phyloP scores from a whole-genome alignment of 768 basidiomycete species.

The Boletus vinaceobasis region DNA sequence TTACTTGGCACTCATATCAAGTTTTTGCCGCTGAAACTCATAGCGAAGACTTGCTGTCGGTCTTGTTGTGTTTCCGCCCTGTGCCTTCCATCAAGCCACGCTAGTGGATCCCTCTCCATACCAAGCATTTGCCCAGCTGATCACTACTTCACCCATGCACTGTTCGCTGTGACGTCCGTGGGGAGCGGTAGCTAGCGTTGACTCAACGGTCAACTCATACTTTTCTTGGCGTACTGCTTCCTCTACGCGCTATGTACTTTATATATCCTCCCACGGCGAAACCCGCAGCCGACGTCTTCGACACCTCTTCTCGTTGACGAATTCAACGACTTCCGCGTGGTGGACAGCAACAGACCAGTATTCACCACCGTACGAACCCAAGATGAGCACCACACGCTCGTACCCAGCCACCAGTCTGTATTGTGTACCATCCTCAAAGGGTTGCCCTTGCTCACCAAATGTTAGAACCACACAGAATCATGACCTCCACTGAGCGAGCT shows the following conservation, averaged over 20 bases:
- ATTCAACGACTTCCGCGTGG: constrained; percentile 3
- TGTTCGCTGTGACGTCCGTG: neutral
- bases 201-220: neutral
- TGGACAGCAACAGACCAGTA: neutral
- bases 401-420: constrained; percentile 7
- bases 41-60: too few species aligned
- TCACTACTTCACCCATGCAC: too few species aligned
- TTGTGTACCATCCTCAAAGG: neutral
- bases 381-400: constrained; percentile 12
- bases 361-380: neutral
- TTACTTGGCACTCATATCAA: too few species aligned
- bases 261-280: neutral
- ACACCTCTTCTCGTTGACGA: neutral
- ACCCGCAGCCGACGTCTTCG: neutral
- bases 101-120: too few species aligned
- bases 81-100: too few species aligned
- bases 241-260: neutral
- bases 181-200: neutral
- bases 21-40: too few species aligned
- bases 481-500: constrained; percentile 11
- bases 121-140: neutral
- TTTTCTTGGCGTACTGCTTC: constrained; percentile 16
- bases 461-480: constrained; percentile 12
- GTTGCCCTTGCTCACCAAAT: neutral
- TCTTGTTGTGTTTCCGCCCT: too few species aligned